phyloP scores from a whole-genome alignment of 192 early-diverging fungal species.

The Podila minutissima region DNA sequence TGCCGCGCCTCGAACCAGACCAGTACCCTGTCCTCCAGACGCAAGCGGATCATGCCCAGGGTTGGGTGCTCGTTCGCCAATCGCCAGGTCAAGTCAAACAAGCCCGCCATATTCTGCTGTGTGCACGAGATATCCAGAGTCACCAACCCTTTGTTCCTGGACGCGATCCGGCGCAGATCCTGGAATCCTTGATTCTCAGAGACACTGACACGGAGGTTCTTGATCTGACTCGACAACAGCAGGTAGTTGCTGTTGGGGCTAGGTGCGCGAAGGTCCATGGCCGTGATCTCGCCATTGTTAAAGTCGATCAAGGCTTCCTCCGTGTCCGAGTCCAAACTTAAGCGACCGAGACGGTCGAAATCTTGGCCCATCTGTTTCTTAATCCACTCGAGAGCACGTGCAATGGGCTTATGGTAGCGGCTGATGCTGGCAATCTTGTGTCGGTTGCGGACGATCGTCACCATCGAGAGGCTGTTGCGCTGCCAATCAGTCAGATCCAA shows the following conservation, averaged over 20 bases:
- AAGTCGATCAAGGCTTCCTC: conserved; percentile 13
- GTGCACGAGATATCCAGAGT: conserved; percentile 5
- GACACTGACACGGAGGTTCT: conserved; percentile 5
- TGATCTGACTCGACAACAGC: conserved; percentile 7
- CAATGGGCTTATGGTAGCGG: conserved; percentile 1
- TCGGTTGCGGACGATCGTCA: conserved; percentile 7
- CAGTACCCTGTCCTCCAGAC: not conserved
- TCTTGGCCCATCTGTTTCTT: conserved; percentile 8
- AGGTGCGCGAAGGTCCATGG: not conserved
- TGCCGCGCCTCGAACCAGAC: not conserved
- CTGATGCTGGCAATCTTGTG: conserved; percentile 2
- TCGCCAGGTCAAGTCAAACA: not conserved
- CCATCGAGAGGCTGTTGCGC: conserved; percentile 13
- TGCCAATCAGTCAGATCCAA: conserved; percentile 10
- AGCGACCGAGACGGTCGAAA: not conserved
- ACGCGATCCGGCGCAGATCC: conserved; percentile 8
- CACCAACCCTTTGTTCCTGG: conserved; percentile 8
- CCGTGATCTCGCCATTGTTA: conserved; percentile 6
- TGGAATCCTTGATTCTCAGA: not conserved
- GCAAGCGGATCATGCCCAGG: not conserved
- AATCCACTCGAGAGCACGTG: conserved; percentile 9
- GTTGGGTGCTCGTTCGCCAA: conserved; percentile 1
- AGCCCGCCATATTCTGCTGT: not conserved
- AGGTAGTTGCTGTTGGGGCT: conserved; percentile 10
- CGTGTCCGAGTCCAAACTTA: conserved; percentile 1